Evolutionary conservation across 2,329 filamentous ascomycete species (phyloP), one percentile per base, ranked within the genome.

Genomic region (Aureobasidium namibiae): DNA sequence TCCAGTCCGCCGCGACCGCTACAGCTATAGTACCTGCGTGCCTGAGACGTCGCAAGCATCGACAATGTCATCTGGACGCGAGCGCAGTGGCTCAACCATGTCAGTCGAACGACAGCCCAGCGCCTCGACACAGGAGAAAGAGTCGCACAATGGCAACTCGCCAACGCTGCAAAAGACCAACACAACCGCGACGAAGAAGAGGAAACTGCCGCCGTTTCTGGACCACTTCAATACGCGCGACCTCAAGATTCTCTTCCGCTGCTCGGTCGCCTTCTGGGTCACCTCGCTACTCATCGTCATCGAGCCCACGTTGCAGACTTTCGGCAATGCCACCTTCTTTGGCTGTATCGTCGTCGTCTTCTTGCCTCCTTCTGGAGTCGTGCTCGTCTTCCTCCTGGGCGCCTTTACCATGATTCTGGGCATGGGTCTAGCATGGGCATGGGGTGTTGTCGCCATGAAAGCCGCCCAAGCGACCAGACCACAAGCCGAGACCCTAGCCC

Each of bases 141-240:
- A 48, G 38, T 48, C 54, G 38, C 33, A 29, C 18, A 46, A 56
- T 21, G 53, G 29, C 29, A 45, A 34, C 3, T 38, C 41, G 29
- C 21, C 53, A 10, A 26, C 33, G 1, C 9, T 57, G 54, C 54
- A 57, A 14, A 7, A 57, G 31, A 57, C 54, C 31, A 45, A 45
- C 16, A 56, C 52, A 44, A 34, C 18, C 8, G 29, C 52, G 31
- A 56, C 52, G 8, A 42, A 39, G 18, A 38, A 61, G 45, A 52
- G 6, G 26, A 56, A 58, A 38, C 45, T 61, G 1, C 60, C 60
- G 3, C 52, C 45, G 6, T 58, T 61, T n/a, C 36, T 61, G 21
- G 60, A 61, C 33, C 60, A 61, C 38, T 61, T 61, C 53, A 61
- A 61, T 41, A 53, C 60, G 16, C 52, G 53, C 26, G 60, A 61